phyloP scores from a whole-genome alignment of 2,329 filamentous ascomycete species.

The Ceratocystis cacaofunesta region DNA sequence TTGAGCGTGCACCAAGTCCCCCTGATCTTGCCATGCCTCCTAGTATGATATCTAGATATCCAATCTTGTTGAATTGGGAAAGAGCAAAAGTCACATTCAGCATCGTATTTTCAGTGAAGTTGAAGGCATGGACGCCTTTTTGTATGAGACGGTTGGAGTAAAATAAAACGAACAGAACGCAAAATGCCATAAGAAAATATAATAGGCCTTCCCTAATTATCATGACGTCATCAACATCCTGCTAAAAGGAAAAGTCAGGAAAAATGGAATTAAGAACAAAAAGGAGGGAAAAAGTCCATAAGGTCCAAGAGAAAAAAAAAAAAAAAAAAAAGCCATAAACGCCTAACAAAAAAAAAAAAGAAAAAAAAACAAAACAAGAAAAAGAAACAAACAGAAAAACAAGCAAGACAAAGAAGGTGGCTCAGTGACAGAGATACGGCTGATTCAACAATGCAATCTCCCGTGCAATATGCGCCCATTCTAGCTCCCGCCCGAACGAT shows the following conservation, averaged over 20 bases:
- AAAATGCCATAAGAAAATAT: neutral
- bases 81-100: neutral
- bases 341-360: neutral
- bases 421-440: conserved; percentile 42
- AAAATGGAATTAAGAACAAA: neutral
- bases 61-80: neutral
- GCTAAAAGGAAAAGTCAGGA: neutral
- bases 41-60: neutral
- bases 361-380: neutral
- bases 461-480: conserved; percentile 76
- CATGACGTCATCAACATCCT: neutral
- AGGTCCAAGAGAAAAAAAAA: neutral
- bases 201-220: neutral
- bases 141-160: neutral
- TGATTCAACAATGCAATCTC: conserved; percentile 95
- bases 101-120: neutral
- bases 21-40: neutral
- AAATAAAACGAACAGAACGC: neutral
- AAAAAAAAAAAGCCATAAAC: neutral
- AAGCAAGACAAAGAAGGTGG: neutral
- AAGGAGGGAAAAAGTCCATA: neutral
- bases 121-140: neutral
- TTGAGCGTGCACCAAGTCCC: neutral
- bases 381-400: neutral
- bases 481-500: conserved; percentile 49